Conservation (phyloP, 768 basidiomycete species). For the Pulveroboletus sp. region DNA sequence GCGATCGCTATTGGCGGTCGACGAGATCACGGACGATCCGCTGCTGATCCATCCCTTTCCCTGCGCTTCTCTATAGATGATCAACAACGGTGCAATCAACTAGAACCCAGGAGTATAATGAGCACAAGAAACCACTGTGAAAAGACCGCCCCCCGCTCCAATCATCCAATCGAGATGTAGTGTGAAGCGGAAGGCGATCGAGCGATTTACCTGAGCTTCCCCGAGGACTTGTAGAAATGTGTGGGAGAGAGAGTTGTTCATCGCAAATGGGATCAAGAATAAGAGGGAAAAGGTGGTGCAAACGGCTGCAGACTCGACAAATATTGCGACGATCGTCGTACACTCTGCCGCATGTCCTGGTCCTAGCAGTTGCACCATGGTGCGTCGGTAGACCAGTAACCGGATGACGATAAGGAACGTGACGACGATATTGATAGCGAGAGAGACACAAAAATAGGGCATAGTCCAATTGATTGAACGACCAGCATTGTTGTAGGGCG, state of each 20-base stretch:
- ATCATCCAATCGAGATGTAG: not conserved
- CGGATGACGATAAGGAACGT: conserved; percentile 25
- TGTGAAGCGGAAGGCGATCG: not conserved
- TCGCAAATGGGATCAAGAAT: conserved; percentile 18
- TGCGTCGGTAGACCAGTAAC: conserved; percentile 23
- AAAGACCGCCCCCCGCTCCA: not conserved
- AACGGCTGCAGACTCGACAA: conserved; percentile 28
- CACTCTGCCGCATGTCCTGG: conserved; percentile 21
- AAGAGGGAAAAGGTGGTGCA: conserved; percentile 25
- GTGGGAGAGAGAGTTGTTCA: conserved; percentile 25
- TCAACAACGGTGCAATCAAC: conserved; percentile 36
- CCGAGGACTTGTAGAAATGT: conserved; percentile 33
- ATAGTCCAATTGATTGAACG: conserved; percentile 21
- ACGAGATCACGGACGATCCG: conserved; percentile 1
- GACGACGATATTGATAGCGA: conserved; percentile 23
- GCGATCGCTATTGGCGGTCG: not conserved
- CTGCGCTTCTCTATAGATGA: conserved; percentile 35
- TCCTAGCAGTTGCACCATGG: conserved; percentile 15
- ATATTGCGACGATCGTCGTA: conserved; percentile 24
- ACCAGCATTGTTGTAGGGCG: conserved; percentile 18
- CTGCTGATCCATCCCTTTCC: conserved; percentile 35
- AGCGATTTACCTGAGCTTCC: conserved; percentile 28
- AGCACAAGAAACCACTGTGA: not conserved
- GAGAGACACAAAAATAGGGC: conserved; percentile 26
- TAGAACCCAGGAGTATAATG: conserved; percentile 8